Conservation (phyloP, 2,329 filamentous ascomycete genomes). For the Pseudopyricularia javanii region DNA sequence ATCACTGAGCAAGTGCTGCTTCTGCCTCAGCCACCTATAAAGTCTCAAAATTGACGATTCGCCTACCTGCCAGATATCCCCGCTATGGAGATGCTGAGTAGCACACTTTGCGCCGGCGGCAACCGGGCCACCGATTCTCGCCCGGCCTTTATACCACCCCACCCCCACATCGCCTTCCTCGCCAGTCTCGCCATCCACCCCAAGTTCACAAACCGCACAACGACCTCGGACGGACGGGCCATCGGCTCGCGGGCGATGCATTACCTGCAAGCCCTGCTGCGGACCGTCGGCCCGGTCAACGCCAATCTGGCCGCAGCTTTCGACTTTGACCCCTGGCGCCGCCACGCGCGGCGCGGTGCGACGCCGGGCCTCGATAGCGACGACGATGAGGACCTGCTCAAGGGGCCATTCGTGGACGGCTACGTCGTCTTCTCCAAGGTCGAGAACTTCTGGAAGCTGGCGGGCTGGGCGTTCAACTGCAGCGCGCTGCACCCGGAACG, state of each 20-base stretch:
- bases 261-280: slow-evolving; percentile 57
- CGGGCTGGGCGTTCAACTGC: slow-evolving; percentile 92
- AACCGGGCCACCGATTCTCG: slow-evolving; percentile 13
- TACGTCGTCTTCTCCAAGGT: slow-evolving; percentile 63
- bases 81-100: slow-evolving; percentile 52
- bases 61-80: slow-evolving; percentile 29
- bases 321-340: slow-evolving; percentile 34
- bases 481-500: slow-evolving; percentile 58
- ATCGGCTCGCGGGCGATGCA: slow-evolving; percentile 55
- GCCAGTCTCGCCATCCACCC: slow-evolving; percentile 77
- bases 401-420: slow-evolving; percentile 46
- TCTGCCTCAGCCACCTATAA: background rate
- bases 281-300: slow-evolving; percentile 55
- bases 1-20: too few species aligned
- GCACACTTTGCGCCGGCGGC: slow-evolving; percentile 44
- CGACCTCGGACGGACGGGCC: slow-evolving; percentile 44
- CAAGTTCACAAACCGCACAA: slow-evolving; percentile 59
- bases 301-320: slow-evolving; percentile 63
- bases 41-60: background rate
- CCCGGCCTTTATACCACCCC: slow-evolving; percentile 52
- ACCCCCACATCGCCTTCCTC: slow-evolving; percentile 64
- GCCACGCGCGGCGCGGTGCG: background rate
- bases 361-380: slow-evolving; percentile 7
- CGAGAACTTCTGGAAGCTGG: slow-evolving; percentile 76
- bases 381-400: slow-evolving; percentile 38